Evolutionary conservation across 2,329 filamentous ascomycete species (phyloP).

Genomic region (Colletotrichum sp.): DNA sequence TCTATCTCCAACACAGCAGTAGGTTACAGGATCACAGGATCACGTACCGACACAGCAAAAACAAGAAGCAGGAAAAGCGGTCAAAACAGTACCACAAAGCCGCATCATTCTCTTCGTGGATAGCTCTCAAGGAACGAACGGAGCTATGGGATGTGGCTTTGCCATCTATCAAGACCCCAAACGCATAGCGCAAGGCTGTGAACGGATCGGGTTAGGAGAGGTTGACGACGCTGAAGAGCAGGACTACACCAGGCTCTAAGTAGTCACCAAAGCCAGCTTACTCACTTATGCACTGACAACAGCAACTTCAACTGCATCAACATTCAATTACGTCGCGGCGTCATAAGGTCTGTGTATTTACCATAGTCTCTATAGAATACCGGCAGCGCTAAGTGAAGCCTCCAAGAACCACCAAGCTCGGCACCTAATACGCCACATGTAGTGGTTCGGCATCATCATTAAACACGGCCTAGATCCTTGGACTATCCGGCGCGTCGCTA

Average conservation of each 20-base stretch:
- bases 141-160: not conserved
- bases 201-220: not conserved
- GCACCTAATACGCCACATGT: too few relatives aligned
- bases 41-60: not conserved
- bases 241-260: not conserved
- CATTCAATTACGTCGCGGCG: too few relatives aligned
- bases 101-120: not conserved
- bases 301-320: not conserved
- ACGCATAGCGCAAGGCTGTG: not conserved
- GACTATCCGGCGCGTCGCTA: not conserved
- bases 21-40: not conserved
- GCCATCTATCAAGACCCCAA: not conserved
- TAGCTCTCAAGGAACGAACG: not conserved
- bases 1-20: not conserved
- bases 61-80: not conserved
- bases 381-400: too few relatives aligned
- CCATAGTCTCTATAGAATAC: too few relatives aligned
- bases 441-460: too few relatives aligned
- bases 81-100: not conserved
- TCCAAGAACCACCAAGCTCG: too few relatives aligned
- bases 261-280: not conserved
- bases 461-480: not conserved
- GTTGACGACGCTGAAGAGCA: not conserved
- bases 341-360: too few relatives aligned
- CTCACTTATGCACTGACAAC: not conserved